Conservation (phyloP, 257 asterid species). For the Solanum sitiens region DNA sequence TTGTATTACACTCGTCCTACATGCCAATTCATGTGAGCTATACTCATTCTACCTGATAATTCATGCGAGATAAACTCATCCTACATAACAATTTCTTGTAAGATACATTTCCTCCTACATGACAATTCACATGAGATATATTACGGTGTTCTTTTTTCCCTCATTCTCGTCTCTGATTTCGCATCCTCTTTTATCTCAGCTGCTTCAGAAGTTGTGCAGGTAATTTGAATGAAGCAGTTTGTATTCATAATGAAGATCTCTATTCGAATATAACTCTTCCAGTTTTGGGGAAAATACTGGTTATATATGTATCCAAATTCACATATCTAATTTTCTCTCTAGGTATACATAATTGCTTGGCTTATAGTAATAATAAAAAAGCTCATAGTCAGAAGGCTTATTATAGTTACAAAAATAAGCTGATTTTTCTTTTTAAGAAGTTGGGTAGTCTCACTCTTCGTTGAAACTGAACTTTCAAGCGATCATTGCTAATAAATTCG, state of each 20-base stretch:
- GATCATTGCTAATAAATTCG: background rate
- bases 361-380: background rate
- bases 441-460: background rate
- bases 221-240: background rate
- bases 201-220: background rate
- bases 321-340: background rate
- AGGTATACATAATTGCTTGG: background rate
- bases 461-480: background rate
- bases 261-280: background rate
- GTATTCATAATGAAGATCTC: background rate
- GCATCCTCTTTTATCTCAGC: background rate
- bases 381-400: background rate
- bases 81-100: too few relatives aligned
- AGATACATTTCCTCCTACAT: too few relatives aligned
- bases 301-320: background rate
- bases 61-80: background rate
- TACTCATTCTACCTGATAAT: background rate
- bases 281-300: background rate
- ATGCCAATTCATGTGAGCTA: background rate
- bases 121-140: background rate
- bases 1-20: background rate
- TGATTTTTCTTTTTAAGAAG: background rate
- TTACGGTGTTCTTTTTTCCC: background rate
- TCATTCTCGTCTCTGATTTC: background rate
- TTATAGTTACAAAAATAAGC: background rate